Evolutionary conservation across 2,329 filamentous ascomycete species (phyloP).

Genomic region (Karstenula rhodostoma): DNA sequence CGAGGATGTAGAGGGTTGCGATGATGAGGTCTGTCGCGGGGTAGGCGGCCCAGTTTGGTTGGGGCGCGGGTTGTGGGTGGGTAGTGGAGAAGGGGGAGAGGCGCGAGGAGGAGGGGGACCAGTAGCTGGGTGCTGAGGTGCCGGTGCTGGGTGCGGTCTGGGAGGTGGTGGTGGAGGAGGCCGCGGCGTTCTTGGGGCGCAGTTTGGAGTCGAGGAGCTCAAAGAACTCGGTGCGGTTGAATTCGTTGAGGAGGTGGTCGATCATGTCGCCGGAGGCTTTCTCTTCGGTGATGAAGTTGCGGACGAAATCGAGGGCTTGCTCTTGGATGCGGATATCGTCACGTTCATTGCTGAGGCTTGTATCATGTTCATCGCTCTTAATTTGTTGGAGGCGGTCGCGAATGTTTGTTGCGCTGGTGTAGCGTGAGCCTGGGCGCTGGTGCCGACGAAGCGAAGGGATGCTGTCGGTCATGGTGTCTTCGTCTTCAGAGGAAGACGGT

Average conservation of each 20-base stretch:
- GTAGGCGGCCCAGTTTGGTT: constrained; percentile 45
- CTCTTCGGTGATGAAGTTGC: constrained; percentile 81
- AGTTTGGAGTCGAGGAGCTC: constrained; percentile 83
- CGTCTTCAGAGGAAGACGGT: constrained; percentile 51
- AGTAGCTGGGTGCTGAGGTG: constrained; percentile 31
- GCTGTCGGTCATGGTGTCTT: constrained; percentile 56
- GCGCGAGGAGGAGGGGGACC: constrained; percentile 68
- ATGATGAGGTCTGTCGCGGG: constrained; percentile 71
- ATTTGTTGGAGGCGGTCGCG: constrained; percentile 54
- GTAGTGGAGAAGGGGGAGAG: constrained; percentile 55
- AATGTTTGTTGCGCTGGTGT: constrained; percentile 45
- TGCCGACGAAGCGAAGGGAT: constrained; percentile 50
- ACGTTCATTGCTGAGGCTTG: constrained; percentile 71
- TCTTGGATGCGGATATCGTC: constrained; percentile 89
- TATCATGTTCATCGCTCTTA: constrained; percentile 72
- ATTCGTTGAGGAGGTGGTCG: constrained; percentile 78
- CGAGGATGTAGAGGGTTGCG: constrained; percentile 80
- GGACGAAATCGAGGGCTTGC: constrained; percentile 86
- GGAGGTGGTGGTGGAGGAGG: constrained; percentile 19
- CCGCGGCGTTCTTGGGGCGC: constrained; percentile 54
- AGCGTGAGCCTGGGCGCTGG: constrained; percentile 48
- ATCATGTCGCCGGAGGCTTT: constrained; percentile 73
- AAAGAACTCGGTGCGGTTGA: constrained; percentile 81
- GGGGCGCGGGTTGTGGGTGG: constrained; percentile 49
- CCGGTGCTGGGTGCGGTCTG: constrained; percentile 11